Evolutionary conservation across 225 moss, liverwort and hornwort genomes (phyloP).

Genomic region (Thuidium tamariscinum): DNA sequence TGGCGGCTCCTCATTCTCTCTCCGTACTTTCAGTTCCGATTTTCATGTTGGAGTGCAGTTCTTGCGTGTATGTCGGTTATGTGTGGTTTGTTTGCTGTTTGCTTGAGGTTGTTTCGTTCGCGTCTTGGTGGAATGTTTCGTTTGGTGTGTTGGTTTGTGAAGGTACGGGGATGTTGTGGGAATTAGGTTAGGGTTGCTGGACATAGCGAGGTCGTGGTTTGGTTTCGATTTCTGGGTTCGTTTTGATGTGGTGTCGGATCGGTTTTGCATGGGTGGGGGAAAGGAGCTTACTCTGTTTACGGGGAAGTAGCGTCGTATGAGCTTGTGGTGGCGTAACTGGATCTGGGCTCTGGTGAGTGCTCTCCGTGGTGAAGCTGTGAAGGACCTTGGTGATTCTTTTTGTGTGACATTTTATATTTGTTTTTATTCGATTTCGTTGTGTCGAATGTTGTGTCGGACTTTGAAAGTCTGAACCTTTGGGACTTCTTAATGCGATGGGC

Average conservation of each 20-base stretch:
- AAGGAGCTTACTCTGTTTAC: neutral
- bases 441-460: neutral
- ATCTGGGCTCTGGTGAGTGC: neutral
- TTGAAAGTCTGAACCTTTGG: neutral
- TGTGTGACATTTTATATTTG: neutral
- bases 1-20: neutral
- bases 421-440: neutral
- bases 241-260: too few relatives aligned
- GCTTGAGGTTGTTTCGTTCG: neutral
- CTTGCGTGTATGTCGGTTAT: neutral
- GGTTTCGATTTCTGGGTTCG: neutral
- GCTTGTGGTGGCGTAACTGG: neutral
- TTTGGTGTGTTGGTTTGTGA: neutral
- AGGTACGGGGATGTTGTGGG: neutral
- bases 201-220: neutral
- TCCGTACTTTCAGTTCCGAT: neutral
- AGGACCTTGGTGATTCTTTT: neutral
- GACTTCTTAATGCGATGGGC: neutral
- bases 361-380: neutral
- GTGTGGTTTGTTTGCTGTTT: neutral
- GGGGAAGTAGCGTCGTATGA: neutral
- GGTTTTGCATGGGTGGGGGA: neutral
- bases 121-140: neutral
- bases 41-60: neutral
- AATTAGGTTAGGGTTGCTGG: neutral